A percentile compares a stretch with the other conserved stretches of the same genome.
These are phyloP conservation scores for Funneliformis caledonium DNA, from an alignment of 371 early-diverging fungal species.

Conservation along the genomic window DNA sequence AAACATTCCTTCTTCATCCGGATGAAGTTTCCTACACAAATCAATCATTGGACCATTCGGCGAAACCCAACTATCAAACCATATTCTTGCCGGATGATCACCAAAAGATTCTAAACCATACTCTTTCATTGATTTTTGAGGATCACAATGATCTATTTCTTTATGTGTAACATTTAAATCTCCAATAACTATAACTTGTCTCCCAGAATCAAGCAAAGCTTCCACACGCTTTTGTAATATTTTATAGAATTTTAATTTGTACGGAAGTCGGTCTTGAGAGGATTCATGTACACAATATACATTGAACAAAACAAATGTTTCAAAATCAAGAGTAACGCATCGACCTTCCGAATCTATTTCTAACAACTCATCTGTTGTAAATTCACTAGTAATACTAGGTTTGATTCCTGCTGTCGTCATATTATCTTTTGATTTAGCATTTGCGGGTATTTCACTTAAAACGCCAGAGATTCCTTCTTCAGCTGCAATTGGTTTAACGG, in stretches of 20 bases:
- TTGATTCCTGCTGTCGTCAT: not conserved
- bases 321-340: conserved; percentile 79
- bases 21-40: conserved; percentile 57
- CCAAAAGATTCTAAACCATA: conserved; percentile 61
- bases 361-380: conserved; percentile 53
- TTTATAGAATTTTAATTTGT: conserved; percentile 69
- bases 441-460: conserved; percentile 37
- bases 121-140: conserved; percentile 64
- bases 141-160: conserved; percentile 82
- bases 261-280: conserved; percentile 60
- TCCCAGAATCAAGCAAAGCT: conserved; percentile 55
- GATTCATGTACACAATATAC: conserved; percentile 80
- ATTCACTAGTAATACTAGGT: conserved; percentile 29
- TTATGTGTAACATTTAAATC: conserved; percentile 82
- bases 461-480: conserved; percentile 73
- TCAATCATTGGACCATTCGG: conserved; percentile 64
- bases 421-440: not conserved
- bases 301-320: conserved; percentile 79
- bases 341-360: conserved; percentile 80
- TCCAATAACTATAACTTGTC: conserved; percentile 75
- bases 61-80: conserved; percentile 69
- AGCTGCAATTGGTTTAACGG: conserved; percentile 55
- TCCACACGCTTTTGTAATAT: conserved; percentile 60
- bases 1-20: conserved; percentile 57
- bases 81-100: conserved; percentile 67